Base-by-base conservation (phyloP, 2,329 filamentous ascomycete genomes). In the Polychaeton citri region DNA sequence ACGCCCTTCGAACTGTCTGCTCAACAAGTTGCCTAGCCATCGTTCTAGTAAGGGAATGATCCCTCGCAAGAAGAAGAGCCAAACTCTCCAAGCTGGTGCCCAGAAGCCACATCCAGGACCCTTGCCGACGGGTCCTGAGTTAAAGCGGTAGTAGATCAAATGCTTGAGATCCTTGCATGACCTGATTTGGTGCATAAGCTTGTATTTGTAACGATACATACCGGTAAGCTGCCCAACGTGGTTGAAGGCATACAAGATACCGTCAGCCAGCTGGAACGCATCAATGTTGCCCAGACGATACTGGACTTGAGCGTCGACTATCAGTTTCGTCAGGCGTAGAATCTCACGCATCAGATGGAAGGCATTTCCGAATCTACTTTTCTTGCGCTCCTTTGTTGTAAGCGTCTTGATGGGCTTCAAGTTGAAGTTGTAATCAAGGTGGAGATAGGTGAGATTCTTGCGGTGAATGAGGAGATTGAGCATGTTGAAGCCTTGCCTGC, bases 161-260 rank as follows among this genome's bases (percentile, higher is more conserved):
- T 98, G 90, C 73, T 98, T 98, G 55, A 98, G 61, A 63, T 98
- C 90, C 63, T 98, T 98, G 69, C 90, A 98, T 1, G 90, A 93
- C 50, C 90, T 84, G 51, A 98, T 98, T 61, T 98, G 90, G 59
- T 98, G 90, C 90, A 98, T 98, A 38, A 98, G 71, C 70, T 98
- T 98, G 69, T 98, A 98, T 70, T 98, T 98, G 73, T 98, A 98
- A 42, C 90, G 81, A 64, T 98, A 98, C 90, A 98, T 98, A 57
- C 90, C 90, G 12, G 90, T 98, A 42, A 98, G 69, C 61, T 98
- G 92, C 43, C 90, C 90, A 38, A 98, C 90, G 50, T 98, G 90
- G 63, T 98, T 98, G 67, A 98, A 98, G 13, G 90, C 92, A 51
- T 98, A 98, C n/a, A 96, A 69, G 38, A 98, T 98, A 59, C 90